Conservation (phyloP, 352 stramenopile genomes). For the Phytophthora pisi region DNA sequence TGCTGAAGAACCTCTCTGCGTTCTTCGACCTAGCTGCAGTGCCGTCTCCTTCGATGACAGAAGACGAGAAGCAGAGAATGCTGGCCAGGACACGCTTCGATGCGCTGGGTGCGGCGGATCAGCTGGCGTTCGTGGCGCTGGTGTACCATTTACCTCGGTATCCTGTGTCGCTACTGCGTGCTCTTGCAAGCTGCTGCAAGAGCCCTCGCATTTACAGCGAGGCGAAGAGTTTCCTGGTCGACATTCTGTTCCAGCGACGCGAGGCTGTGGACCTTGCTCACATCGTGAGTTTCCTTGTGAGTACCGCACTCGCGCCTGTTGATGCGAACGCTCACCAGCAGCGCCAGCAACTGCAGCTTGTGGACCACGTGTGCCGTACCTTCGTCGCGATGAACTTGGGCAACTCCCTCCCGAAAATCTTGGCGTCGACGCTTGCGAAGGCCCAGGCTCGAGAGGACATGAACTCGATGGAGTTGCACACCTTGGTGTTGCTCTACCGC, state of each 20-base stretch:
- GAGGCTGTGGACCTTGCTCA: constrained; percentile 71
- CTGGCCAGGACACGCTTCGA: constrained; percentile 56
- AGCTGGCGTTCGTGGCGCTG: constrained; percentile 74
- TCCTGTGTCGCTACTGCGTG: constrained; percentile 67
- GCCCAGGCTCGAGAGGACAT: constrained; percentile 40
- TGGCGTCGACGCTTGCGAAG: constrained; percentile 67
- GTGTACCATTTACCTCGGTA: constrained; percentile 81
- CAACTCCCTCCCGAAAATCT: constrained; percentile 68
- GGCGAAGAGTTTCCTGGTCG: constrained; percentile 85
- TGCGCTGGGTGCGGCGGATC: constrained; percentile 48
- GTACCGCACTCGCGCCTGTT: constrained; percentile 56
- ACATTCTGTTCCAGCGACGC: constrained; percentile 76
- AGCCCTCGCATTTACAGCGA: constrained; percentile 57
- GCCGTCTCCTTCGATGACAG: constrained; percentile 29
- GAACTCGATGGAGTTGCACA: constrained; percentile 58
- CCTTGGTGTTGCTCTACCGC: constrained; percentile 63
- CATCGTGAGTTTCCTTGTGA: constrained; percentile 85
- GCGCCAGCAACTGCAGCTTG: constrained; percentile 59
- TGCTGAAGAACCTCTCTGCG: constrained; percentile 60
- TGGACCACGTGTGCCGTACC: constrained; percentile 68
- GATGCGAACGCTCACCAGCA: constrained; percentile 20
- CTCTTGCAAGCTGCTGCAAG: constrained; percentile 80
- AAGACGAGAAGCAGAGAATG: constrained; percentile 34
- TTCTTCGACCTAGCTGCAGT: constrained; percentile 66
- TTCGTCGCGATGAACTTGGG: constrained; percentile 74